phyloP scores from a whole-genome alignment of 805 yeast genomes.

The Barnettozyma californica region DNA sequence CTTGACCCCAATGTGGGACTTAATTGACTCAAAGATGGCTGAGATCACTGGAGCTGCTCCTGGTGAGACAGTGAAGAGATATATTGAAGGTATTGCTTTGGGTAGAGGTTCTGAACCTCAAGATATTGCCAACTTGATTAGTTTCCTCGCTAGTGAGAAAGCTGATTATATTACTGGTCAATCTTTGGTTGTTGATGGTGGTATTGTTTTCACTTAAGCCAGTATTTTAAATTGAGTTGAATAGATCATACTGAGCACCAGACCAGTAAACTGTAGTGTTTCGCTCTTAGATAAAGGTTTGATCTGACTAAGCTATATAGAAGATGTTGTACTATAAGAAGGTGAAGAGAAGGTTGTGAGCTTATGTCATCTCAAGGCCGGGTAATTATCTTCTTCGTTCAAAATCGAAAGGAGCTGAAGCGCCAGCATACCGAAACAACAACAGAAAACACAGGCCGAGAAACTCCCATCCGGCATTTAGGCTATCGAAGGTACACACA shows the following conservation, averaged over 20 bases:
- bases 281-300: too few species aligned
- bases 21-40: conserved; percentile 25
- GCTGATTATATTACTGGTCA: conserved; percentile 34
- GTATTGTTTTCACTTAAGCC: conserved; percentile 20
- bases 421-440: neutral
- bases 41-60: conserved; percentile 24
- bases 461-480: neutral
- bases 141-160: conserved; percentile 32
- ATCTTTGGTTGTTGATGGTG: conserved; percentile 33
- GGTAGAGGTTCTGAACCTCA: conserved; percentile 32
- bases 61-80: conserved; percentile 25
- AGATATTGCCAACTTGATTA: conserved; percentile 32
- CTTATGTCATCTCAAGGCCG: conserved; percentile 1
- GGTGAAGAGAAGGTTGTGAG: too few species aligned
- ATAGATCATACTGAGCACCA: too few species aligned
- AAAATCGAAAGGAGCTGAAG: neutral
- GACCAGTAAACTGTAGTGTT: neutral
- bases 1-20: conserved; percentile 33
- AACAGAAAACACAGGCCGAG: neutral
- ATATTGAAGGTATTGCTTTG: conserved; percentile 27
- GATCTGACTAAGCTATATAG: too few species aligned
- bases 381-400: neutral
- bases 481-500: neutral
- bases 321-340: too few species aligned
- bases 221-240: neutral